Percentiles rank a stretch among this genome's conserved stretches.
These are phyloP conservation scores for Euphorbia schlechtendalii DNA, from an alignment of 441 rosid genomes.

Conservation along the genomic window DNA sequence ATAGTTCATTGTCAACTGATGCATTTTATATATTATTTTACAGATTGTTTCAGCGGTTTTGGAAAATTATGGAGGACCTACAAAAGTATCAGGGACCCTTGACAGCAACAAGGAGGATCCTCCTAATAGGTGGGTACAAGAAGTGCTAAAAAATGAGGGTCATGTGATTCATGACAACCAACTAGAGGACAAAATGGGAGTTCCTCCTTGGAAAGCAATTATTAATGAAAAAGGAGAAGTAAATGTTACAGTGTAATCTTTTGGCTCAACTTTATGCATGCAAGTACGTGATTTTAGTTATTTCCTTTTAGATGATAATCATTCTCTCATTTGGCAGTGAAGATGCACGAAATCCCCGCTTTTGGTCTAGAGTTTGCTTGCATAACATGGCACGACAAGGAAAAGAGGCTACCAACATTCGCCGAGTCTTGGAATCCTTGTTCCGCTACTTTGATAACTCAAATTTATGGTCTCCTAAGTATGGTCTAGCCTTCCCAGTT, in stretches of 20 bases:
- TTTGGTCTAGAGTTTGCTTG: constrained; percentile 91
- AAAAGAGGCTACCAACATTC: constrained; percentile 79
- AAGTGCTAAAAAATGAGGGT: constrained; percentile 67
- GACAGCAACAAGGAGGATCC: constrained; percentile 30
- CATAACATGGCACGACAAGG: constrained; percentile 89
- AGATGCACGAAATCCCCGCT: constrained; percentile 63
- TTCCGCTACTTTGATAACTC: constrained; percentile 72
- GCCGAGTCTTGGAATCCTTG: constrained; percentile 79
- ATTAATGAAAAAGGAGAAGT: constrained; percentile 80
- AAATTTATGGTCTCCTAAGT: constrained; percentile 64
- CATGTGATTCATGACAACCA: constrained; percentile 41
- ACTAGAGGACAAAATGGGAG: constrained; percentile 34
- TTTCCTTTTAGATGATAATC: constrained; percentile 15
- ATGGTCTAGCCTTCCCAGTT: constrained; percentile 68
- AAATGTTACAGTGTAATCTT: constrained; percentile 59
- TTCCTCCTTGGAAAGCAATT: constrained; percentile 73
- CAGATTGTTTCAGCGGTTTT: constrained; percentile 85
- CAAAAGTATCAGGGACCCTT: constrained; percentile 35
- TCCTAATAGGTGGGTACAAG: constrained; percentile 64
- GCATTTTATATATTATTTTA: constrained; percentile 14
- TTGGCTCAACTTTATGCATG: constrained; percentile 19
- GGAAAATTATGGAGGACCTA: constrained; percentile 60
- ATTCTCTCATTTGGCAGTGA: constrained; percentile 45
- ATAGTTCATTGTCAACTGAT: background rate
- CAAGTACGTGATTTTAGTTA: constrained; percentile 9